These are phyloP conservation scores for Arthrocladium fulminans DNA, from an alignment of 2,329 filamentous ascomycete genomes.

Conservation along the genomic window DNA sequence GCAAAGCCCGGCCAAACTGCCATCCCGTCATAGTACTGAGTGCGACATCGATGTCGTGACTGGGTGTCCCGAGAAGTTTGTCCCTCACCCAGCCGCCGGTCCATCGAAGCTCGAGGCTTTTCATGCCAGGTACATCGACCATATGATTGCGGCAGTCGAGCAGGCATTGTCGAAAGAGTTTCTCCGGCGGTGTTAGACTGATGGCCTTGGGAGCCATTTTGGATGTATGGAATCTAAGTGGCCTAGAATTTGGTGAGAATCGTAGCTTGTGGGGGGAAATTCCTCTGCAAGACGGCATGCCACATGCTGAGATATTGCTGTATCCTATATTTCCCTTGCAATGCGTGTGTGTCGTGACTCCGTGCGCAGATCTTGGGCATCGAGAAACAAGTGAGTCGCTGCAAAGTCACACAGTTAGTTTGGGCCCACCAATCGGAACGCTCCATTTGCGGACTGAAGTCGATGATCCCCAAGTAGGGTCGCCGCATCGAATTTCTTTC, in stretches of 20 bases:
- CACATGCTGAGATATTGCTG: slow-evolving; percentile 1
- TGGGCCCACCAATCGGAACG: neutral
- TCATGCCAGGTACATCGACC: slow-evolving; percentile 18
- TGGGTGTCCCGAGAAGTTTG: slow-evolving; percentile 39
- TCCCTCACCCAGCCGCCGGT: slow-evolving; percentile 45
- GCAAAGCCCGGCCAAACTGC: slow-evolving; percentile 37
- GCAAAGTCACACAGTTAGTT: too few relatives aligned
- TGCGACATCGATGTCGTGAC: slow-evolving; percentile 42
- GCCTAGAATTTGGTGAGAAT: too few relatives aligned
- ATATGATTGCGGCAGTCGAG: slow-evolving; percentile 20
- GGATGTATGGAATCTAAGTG: neutral
- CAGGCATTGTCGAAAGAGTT: slow-evolving; percentile 22
- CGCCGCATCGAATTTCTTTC: too few relatives aligned
- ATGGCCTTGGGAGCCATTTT: neutral
- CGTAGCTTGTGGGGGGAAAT: too few relatives aligned
- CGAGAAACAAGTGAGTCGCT: too few relatives aligned
- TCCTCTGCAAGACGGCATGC: neutral
- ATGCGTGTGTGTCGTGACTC: neutral
- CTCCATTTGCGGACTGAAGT: slow-evolving; percentile 2
- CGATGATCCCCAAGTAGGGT: neutral
- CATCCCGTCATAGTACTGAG: slow-evolving; percentile 43
- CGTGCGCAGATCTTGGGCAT: too few relatives aligned
- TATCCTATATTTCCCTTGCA: neutral
- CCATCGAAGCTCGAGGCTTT: slow-evolving; percentile 36
- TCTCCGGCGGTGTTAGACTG: slow-evolving; percentile 17